A percentile compares a stretch with the other conserved stretches of the same genome.
phyloP scores from a whole-genome alignment of 75 land plant genomes.

The Picea glauca region DNA sequence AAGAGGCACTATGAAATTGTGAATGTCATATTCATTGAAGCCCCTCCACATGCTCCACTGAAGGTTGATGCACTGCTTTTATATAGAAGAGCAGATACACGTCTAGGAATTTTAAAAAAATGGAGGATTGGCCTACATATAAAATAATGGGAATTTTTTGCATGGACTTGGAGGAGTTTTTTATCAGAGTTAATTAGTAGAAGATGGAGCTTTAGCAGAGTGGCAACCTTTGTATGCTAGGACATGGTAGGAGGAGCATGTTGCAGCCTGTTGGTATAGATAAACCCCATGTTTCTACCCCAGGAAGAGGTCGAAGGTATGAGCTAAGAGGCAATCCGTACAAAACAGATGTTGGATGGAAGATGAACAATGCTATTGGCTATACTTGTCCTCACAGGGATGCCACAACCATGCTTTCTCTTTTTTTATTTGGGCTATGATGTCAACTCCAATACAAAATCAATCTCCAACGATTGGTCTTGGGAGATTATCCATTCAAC shows the following conservation, averaged over 20 bases:
- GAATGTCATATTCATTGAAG: too few species aligned
- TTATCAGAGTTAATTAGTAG: too few species aligned
- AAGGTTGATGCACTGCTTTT: too few species aligned
- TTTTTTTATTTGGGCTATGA: background rate
- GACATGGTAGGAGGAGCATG: conserved; percentile 2
- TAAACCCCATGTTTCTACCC: background rate
- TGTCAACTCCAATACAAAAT: background rate
- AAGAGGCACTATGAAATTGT: conserved; percentile 13
- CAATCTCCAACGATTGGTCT: background rate
- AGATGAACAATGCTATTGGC: background rate
- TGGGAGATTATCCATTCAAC: background rate
- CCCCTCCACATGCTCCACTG: too few species aligned
- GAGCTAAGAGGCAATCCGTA: background rate
- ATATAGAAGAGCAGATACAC: too few species aligned
- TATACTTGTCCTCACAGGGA: background rate
- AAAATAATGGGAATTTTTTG: too few species aligned
- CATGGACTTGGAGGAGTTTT: too few species aligned
- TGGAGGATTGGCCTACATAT: too few species aligned
- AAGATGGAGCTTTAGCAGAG: too few species aligned
- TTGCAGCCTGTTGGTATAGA: background rate
- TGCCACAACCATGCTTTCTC: background rate
- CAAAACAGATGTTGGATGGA: background rate
- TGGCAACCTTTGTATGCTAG: background rate
- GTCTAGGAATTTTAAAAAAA: too few species aligned
- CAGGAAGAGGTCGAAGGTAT: conserved; percentile 1